phyloP scores from a whole-genome alignment of 1,284 basidiomycete genomes.

The Marasmius oreades region DNA sequence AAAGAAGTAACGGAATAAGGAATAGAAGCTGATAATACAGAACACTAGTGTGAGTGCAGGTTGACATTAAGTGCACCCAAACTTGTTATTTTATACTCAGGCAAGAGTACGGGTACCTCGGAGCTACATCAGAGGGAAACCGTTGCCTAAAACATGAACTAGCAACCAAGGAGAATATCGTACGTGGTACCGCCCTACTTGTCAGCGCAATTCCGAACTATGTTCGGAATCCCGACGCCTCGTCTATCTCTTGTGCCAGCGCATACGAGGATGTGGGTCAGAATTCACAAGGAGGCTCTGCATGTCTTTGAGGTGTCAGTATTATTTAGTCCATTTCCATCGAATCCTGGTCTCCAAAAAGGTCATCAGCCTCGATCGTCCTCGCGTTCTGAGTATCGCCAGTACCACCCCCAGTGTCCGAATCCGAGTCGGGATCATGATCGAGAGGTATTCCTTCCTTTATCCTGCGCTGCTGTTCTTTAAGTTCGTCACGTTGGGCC shows the following conservation, averaged over 20 bases:
- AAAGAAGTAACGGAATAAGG: not conserved
- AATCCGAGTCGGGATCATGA: conserved; percentile 41
- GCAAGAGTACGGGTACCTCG: no score
- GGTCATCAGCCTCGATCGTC: not conserved
- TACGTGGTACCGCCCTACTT: no score
- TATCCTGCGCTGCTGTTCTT: conserved; percentile 62
- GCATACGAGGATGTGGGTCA: no score
- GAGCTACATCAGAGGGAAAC: no score
- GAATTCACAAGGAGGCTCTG: not conserved
- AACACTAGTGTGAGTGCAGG: no score
- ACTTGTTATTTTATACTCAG: no score
- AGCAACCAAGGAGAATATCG: no score
- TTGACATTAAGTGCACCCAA: no score
- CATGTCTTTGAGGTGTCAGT: not conserved
- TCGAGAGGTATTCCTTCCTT: conserved; percentile 58
- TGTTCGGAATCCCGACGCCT: no score
- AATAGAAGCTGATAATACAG: not conserved
- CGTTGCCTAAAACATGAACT: no score
- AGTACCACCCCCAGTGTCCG: conserved; percentile 40
- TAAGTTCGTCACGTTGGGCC: conserved; percentile 75
- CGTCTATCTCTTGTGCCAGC: no score
- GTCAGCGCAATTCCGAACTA: no score
- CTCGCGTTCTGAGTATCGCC: conserved; percentile 22
- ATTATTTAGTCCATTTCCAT: conserved; percentile 1
- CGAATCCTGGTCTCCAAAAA: not conserved